These are phyloP conservation scores for Massarina eburnea DNA, from an alignment of 2,329 filamentous ascomycete species.

Conservation along the genomic window DNA sequence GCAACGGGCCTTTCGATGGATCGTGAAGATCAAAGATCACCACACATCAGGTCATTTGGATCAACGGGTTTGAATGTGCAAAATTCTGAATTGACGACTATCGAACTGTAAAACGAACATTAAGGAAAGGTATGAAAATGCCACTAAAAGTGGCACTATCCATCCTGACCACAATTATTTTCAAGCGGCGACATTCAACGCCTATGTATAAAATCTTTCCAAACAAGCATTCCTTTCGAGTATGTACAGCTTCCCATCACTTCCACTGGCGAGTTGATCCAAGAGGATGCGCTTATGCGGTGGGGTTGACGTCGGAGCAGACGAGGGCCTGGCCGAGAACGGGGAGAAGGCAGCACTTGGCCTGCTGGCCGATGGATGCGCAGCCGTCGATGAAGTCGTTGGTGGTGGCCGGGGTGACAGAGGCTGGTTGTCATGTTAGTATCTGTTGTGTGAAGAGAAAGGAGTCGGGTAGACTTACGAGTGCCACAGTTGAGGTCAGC, in stretches of 20 bases:
- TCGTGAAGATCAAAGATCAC: no score
- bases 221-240: background rate
- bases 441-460: background rate
- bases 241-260: background rate
- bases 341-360: conserved; percentile 60
- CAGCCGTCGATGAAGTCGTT: conserved; percentile 52
- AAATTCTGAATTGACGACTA: no score
- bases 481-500: conserved; percentile 59
- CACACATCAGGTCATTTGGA: no score
- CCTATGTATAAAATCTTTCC: no score
- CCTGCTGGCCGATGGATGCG: conserved; percentile 54
- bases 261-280: background rate
- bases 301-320: conserved; percentile 39
- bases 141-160: no score
- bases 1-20: no score
- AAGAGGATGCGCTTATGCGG: background rate
- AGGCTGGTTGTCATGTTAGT: conserved; percentile 31
- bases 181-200: no score
- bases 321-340: conserved; percentile 48
- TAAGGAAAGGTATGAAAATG: no score
- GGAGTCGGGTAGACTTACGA: conserved; percentile 47
- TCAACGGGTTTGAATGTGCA: no score
- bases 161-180: no score
- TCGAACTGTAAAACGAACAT: no score
- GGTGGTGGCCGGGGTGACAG: conserved; percentile 40